These are phyloP conservation scores for Amauroascus niger DNA, from an alignment of 2,329 filamentous ascomycete genomes.

Conservation along the genomic window DNA sequence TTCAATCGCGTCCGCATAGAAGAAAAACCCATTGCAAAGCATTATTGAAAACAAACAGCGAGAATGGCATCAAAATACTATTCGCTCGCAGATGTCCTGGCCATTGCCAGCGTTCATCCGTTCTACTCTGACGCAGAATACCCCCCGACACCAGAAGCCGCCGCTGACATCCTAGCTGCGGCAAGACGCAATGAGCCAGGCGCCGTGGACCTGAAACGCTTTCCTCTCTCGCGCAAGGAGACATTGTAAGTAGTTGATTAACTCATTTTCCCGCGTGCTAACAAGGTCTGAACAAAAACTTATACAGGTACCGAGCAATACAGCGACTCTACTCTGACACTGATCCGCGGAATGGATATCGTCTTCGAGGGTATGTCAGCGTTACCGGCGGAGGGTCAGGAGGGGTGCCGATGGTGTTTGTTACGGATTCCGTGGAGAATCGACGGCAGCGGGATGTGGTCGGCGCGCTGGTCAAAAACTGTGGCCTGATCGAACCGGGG, in stretches of 20 bases:
- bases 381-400: conserved; percentile 35
- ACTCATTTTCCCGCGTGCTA: background rate
- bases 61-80: conserved; percentile 14
- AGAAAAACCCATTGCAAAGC: too few relatives aligned
- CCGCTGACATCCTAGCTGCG: conserved; percentile 6
- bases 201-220: background rate
- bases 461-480: conserved; percentile 26
- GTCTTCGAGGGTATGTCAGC: conserved; percentile 33
- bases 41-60: background rate
- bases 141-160: conserved; percentile 22
- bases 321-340: conserved; percentile 31
- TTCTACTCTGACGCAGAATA: conserved; percentile 29
- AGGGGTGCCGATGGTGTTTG: conserved; percentile 32
- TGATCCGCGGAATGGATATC: conserved; percentile 30
- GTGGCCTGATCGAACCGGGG: conserved; percentile 25
- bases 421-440: conserved; percentile 35
- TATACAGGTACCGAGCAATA: conserved; percentile 28
- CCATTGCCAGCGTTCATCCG: conserved; percentile 30
- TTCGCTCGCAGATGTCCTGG: conserved; percentile 27
- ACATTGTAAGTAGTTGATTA: conserved; percentile 3
- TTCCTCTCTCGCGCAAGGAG: conserved; percentile 11
- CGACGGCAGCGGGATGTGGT: conserved; percentile 32
- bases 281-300: background rate
- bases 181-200: background rate
- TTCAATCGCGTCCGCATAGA: too few relatives aligned